Evolutionary conservation across 345 rosid species (phyloP), one percentile per base, ranked within the genome.

Genomic region (Durio zibethinus): DNA sequence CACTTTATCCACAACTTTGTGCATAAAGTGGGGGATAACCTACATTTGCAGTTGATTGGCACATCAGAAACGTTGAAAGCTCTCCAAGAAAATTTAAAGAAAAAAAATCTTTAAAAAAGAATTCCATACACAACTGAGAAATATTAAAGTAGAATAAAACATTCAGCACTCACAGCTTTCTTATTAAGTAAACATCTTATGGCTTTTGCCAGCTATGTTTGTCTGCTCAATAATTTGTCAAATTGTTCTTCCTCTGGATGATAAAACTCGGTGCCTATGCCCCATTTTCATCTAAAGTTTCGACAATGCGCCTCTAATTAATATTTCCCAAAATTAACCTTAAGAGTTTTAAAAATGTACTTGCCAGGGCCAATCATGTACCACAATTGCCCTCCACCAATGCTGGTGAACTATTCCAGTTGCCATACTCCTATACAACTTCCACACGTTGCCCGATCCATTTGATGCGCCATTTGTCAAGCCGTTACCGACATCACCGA

Each of bases 381-480:
- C 66, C 79, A 85, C 73, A 71, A 74, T 38, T 66, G 66, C 63
- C 79, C 82, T 27, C 82, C 85, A 60, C 78, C 81, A 70, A 89
- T 91, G 97, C 87, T 92, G 56, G 91, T 92, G 23, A 81, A 85
- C 82, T 94, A 97, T 82, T 90, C 92, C 86, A 75, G 78, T 67
- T 94, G 98, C 90, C 92, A 83, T 33, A 92, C 87, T 35, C 90
- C 93, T 57, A 83, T 92, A 80, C 96, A 92, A 87, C 88, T 92
- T 12, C 98, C 98, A 10, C 82, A 85, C 5, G 95, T 95, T 10
- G 95, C 93, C 67, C 81, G 79, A 77, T 94, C 98, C 67, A 89
- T 92, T 76, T 94, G 97, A 35, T 94, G 98, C 84, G 90, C 82
- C 72, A 61, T 90, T 82, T 91, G 98, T 83, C 89, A 89, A 59